Base-by-base conservation (phyloP, 164 flowering plant species). In the Platanus orientalis region DNA sequence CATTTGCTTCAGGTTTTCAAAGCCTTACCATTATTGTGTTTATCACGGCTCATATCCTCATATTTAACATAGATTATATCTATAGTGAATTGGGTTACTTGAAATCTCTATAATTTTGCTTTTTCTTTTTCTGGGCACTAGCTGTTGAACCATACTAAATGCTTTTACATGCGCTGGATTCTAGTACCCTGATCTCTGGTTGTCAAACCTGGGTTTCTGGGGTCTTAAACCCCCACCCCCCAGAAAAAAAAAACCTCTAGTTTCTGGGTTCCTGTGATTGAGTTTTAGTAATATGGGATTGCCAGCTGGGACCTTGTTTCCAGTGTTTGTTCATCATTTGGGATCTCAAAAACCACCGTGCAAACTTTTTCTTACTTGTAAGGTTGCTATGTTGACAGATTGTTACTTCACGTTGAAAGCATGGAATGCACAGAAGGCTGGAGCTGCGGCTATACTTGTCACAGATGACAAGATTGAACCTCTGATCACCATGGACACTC, bases 361-460 rank as follows among this genome's bases (percentile, higher is more conserved):
- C 24, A 49, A 20, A 7, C 52, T 49, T 2, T 16, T 56, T 57
- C 40, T 58, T n/a, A 58, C 61, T 21, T 6, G 32, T 6, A 10
- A 56, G 51, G n/a, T 14, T 57, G 19, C n/a, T 56, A 24, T 66
- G 42, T 24, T 74, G 42, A 70, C 84, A 93, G 98, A 88, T 64
- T 93, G 97, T 65, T 90, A 49, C 71, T 90, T 93, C 77, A 90
- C 97, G 19, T 54, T 86, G 77, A 93, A 93, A 80, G 96, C 96
- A 47, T 93, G 96, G 97, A 84, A 87, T 76, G 96, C 97, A 0
- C 97, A 93, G 69, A 81, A 81, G 11, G 91, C 78, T 50, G 97
- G 97, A 65, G 98, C 92, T 7, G 97, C 98, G 1, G 97, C 98
- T 16, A 74, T 93, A 62, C 90, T 93, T 40, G 96, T 93, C 32